These are phyloP conservation scores for Anisodus tanguticus DNA, from an alignment of 257 asterid genomes.

Conservation along the genomic window DNA sequence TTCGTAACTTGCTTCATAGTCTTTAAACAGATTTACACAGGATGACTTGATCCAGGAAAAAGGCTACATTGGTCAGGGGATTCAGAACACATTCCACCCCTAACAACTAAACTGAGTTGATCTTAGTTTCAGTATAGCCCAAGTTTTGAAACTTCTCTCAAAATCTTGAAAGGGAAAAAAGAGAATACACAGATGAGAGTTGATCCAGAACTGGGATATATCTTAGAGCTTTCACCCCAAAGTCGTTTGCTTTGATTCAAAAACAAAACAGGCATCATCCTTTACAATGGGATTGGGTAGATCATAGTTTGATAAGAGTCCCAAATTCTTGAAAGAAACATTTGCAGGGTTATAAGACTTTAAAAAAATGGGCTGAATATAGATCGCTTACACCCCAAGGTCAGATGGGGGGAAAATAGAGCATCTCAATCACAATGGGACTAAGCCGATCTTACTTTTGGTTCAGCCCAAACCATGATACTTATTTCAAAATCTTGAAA, in stretches of 20 bases:
- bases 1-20: background rate
- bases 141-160: background rate
- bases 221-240: background rate
- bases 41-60: background rate
- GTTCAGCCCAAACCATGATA: background rate
- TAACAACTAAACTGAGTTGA: background rate
- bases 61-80: background rate
- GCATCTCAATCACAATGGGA: background rate
- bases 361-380: background rate
- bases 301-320: background rate
- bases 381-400: background rate
- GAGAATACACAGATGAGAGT: background rate
- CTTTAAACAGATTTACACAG: background rate
- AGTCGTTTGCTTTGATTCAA: background rate
- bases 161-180: background rate
- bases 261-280: background rate
- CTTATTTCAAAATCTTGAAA: background rate
- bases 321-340: background rate
- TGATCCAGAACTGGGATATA: background rate
- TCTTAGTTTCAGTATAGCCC: conserved; percentile 17
- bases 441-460: conserved; percentile 21
- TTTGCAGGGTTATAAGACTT: background rate
- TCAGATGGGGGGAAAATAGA: background rate
- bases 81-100: conserved; percentile 6
- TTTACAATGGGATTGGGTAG: conserved; percentile 4